Evolutionary conservation across 352 stramenopile species (phyloP).

Genomic region (Pythium rishiriense): DNA sequence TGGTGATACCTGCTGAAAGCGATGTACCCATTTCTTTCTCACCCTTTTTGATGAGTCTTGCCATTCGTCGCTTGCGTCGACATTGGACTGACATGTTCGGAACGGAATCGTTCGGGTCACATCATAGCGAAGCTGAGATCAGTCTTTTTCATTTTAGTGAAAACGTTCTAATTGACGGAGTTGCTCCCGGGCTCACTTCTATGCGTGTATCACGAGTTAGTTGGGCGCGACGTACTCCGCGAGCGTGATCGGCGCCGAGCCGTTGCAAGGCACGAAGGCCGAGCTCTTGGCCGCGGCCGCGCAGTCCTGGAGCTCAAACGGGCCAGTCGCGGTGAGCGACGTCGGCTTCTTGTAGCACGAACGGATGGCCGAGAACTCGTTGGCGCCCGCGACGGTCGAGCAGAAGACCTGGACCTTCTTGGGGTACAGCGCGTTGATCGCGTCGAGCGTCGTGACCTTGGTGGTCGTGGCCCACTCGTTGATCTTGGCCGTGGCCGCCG

Average conservation of each 20-base stretch:
- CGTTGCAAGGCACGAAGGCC: conserved; percentile 51
- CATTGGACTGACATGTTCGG: no score
- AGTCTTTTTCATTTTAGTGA: no score
- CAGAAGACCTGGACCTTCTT: conserved; percentile 67
- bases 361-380: conserved; percentile 68
- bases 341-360: conserved; percentile 48
- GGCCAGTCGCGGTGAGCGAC: conserved; percentile 33
- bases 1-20: no score
- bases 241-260: conserved; percentile 43
- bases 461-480: conserved; percentile 41
- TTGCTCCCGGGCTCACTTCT: neutral
- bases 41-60: no score
- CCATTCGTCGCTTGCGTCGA: no score
- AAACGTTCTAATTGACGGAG: neutral
- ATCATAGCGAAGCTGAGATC: no score
- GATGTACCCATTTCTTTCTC: no score
- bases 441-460: conserved; percentile 19
- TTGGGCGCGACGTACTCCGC: conserved; percentile 34
- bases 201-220: conserved; percentile 1
- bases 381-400: conserved; percentile 52
- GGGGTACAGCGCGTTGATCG: conserved; percentile 45
- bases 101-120: no score
- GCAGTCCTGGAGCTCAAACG: conserved; percentile 56
- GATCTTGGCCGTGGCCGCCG: conserved; percentile 42
- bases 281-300: conserved; percentile 33